Evolutionary conservation across 768 basidiomycete genomes (phyloP), one percentile per base, ranked within the genome.

Genomic region (Coprinopsis marcescibilis): DNA sequence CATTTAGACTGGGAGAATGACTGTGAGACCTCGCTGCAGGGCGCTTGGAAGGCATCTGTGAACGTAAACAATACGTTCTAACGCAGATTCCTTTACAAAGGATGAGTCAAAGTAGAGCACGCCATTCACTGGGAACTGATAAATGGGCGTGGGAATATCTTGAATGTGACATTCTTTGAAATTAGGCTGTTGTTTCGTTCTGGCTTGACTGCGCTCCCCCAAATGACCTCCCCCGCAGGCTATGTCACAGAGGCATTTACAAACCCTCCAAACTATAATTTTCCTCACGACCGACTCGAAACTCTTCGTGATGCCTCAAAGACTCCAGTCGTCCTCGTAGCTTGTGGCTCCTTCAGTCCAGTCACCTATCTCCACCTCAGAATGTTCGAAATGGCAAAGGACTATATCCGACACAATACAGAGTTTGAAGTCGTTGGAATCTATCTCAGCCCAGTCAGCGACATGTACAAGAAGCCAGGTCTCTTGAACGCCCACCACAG

Each of bases 301-400:
- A 69, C 68, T 42, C 77, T 87, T 34, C 77, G 67, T 36, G 76
- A 85, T 59, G 60, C 80, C 6, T 68, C 65, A 17, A 89, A 85
- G 67, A 83, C 83, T 6, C 95, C 92, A n/a, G 69, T 96, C 55
- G 89, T 93, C 46, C 83, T 96, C 52, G 91, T 99, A 50, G 96
- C 92, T 37, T 99, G 96, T 60, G 96, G 95, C 23, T 95, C 91
- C 46, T 97, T 97, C 79, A 94, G 90, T 57, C 95, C 95, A 10
- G 87, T 96, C 52, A 96, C 94, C n/a, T 95, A 93, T 60, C 85
- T 95, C 43, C 93, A 96, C 60, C 80, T 97, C 52, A 89, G 96
- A 55, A 97, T 99, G 93, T 99, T 98, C 67, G 96, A 98, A 64
- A 98, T 99, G 96, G 96, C 95, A 46, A 88, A 86, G 68, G 96